These are phyloP conservation scores for Pythium coloratum DNA, from an alignment of 352 stramenopile genomes.

Conservation along the genomic window DNA sequence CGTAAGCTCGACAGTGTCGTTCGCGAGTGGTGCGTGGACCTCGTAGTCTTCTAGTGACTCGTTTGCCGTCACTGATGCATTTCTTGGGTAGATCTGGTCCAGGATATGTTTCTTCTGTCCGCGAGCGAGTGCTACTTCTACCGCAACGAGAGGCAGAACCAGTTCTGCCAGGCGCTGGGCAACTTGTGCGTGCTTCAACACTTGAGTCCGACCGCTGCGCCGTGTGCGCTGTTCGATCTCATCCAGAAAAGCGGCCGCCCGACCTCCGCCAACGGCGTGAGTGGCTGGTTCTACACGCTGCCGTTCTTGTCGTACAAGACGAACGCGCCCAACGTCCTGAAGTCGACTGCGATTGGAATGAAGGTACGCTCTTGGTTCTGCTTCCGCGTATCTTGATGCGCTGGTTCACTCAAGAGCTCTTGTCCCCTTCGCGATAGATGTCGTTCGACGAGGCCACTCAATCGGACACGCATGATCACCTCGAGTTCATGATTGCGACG, in stretches of 20 bases:
- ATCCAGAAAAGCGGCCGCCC: conserved; percentile 63
- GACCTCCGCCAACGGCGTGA: conserved; percentile 45
- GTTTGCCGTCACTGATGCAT: not conserved
- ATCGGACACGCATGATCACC: conserved; percentile 46
- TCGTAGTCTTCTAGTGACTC: too few species aligned
- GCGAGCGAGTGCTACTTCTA: conserved; percentile 90
- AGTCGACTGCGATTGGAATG: conserved; percentile 74
- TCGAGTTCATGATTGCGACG: conserved; percentile 85
- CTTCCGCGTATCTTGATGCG: not conserved
- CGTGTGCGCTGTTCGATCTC: conserved; percentile 76
- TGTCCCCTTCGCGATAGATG: conserved; percentile 46
- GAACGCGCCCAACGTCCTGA: conserved; percentile 52
- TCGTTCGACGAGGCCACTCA: conserved; percentile 67
- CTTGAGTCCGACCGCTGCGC: conserved; percentile 57
- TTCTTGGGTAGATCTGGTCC: conserved; percentile 46
- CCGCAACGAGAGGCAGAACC: conserved; percentile 52
- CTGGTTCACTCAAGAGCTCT: not conserved
- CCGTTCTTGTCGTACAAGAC: conserved; percentile 90
- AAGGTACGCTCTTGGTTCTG: conserved; percentile 31
- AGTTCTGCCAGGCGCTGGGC: conserved; percentile 86
- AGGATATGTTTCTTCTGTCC: conserved; percentile 77
- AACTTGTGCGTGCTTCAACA: conserved; percentile 95
- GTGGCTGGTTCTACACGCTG: conserved; percentile 73
- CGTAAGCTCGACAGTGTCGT: conserved; percentile 30
- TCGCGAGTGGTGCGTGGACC: conserved; percentile 37